These are phyloP conservation scores for Penicillium brasilianum DNA, from an alignment of 2,329 filamentous ascomycete species.

Conservation along the genomic window DNA sequence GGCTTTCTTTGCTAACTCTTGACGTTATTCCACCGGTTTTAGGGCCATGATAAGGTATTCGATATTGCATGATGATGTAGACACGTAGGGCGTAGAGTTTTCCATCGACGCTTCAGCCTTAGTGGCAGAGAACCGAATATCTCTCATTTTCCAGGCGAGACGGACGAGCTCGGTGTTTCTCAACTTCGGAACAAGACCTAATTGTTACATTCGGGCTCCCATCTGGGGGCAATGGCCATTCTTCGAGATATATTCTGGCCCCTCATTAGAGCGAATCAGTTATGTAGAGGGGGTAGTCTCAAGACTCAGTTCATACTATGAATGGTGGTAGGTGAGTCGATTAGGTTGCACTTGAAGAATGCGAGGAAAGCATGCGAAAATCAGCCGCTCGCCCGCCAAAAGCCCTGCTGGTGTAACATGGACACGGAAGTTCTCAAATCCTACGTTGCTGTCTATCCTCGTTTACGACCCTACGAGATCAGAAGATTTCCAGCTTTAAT, in stretches of 20 bases:
- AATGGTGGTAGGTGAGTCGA: constrained; percentile 3
- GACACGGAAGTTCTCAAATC: constrained; percentile 3
- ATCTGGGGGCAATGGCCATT: not conserved
- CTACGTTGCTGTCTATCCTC: constrained; percentile 3
- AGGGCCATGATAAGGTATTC: constrained; percentile 2
- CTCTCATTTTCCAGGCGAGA: constrained; percentile 1
- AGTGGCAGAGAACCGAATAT: constrained; percentile 4
- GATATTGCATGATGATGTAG: constrained; percentile 1
- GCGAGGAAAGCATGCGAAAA: not conserved
- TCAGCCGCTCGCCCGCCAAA: not conserved
- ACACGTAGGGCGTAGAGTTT: not conserved
- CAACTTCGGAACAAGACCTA: not conserved
- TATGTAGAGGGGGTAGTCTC: not conserved
- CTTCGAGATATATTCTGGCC: constrained; percentile 4
- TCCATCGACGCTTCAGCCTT: constrained; percentile 1
- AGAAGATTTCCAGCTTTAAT: not conserved
- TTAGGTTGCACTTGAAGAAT: constrained; percentile 3
- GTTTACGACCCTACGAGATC: constrained; percentile 3
- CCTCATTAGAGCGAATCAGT: not conserved
- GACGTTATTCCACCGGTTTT: constrained; percentile 3
- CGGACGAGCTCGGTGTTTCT: not conserved
- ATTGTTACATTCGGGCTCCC: constrained; percentile 1
- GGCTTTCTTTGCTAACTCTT: not conserved
- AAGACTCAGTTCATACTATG: constrained; percentile 3
- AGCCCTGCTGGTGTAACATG: constrained; percentile 3